Conservation (phyloP, 2,329 filamentous ascomycete species). For the Daldinia sp. region DNA sequence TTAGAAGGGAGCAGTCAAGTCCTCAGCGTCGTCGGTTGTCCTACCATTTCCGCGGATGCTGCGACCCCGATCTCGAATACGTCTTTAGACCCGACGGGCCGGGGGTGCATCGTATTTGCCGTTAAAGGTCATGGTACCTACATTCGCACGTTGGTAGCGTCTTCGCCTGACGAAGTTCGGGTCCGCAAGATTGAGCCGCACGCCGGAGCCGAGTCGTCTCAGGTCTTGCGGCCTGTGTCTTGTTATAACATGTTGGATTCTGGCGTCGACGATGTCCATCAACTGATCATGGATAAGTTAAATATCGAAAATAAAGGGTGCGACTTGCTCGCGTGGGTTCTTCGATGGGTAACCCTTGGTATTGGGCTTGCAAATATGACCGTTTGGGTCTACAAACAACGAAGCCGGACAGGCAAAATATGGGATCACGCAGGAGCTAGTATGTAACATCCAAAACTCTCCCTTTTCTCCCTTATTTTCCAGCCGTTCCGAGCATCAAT, state of each 20-base stretch:
- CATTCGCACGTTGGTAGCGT: slow-evolving; percentile 56
- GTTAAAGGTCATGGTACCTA: slow-evolving; percentile 63
- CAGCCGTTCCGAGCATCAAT: neutral
- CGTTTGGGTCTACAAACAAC: slow-evolving; percentile 67
- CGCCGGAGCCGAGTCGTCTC: slow-evolving; percentile 42
- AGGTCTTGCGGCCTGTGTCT: slow-evolving; percentile 59
- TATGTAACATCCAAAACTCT: neutral
- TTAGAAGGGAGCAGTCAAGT: slow-evolving; percentile 63
- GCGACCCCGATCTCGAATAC: slow-evolving; percentile 57
- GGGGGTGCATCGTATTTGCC: slow-evolving; percentile 65
- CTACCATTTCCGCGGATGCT: slow-evolving; percentile 57
- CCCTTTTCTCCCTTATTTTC: neutral
- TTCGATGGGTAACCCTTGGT: slow-evolving; percentile 66
- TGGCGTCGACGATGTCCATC: slow-evolving; percentile 61
- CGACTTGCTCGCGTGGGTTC: slow-evolving; percentile 69
- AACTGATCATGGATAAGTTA: slow-evolving; percentile 58
- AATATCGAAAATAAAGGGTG: slow-evolving; percentile 60
- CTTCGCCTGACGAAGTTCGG: slow-evolving; percentile 36
- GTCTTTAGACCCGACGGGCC: slow-evolving; percentile 57
- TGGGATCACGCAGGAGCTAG: slow-evolving; percentile 72
- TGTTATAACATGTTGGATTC: slow-evolving; percentile 62
- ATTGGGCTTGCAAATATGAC: slow-evolving; percentile 66
- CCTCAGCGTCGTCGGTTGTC: slow-evolving; percentile 64
- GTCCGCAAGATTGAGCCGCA: slow-evolving; percentile 53
- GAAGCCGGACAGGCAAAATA: slow-evolving; percentile 63